phyloP scores from a whole-genome alignment of 495 filamentous ascomycete species.

The Penicillium coffeae region DNA sequence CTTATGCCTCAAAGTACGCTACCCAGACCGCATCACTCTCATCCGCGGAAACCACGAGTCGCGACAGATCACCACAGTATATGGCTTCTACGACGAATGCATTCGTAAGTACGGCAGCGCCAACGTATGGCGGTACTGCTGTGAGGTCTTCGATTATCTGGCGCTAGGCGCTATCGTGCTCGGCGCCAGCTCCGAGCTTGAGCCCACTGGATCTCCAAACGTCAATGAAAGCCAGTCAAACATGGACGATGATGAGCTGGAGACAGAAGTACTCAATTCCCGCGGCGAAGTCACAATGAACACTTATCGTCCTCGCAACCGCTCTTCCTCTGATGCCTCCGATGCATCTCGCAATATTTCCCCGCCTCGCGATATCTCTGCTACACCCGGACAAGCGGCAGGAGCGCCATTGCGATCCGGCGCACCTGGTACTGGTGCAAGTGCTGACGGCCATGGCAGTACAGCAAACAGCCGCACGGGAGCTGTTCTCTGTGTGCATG shows the following conservation, averaged over 20 bases:
- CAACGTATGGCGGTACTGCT: conserved; percentile 98
- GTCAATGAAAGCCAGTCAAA: conserved; percentile 45
- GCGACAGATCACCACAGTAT: conserved; percentile 94
- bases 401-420: conserved; percentile 50
- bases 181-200: conserved; percentile 74
- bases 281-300: conserved; percentile 72
- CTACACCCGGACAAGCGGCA: conserved; percentile 29
- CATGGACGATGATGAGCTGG: conserved; percentile 65
- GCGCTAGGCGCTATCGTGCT: conserved; percentile 92
- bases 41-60: conserved; percentile 98
- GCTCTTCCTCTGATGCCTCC: conserved; percentile 29
- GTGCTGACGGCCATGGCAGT: conserved; percentile 60
- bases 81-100: conserved; percentile 99
- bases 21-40: conserved; percentile 94
- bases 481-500: conserved; percentile 92
- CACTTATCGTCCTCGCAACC: conserved; percentile 53
- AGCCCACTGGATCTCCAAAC: conserved; percentile 39
- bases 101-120: conserved; percentile 95
- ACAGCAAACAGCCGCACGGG: conserved; percentile 56
- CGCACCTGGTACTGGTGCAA: conserved; percentile 74
- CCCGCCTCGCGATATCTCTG: conserved; percentile 44
- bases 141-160: conserved; percentile 97
- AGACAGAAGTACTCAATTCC: conserved; percentile 87
- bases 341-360: conserved; percentile 39
- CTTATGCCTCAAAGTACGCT: conserved; percentile 93